These are phyloP conservation scores for Talaromyces sp. DNA, from an alignment of 2,329 filamentous ascomycete species.

Conservation along the genomic window DNA sequence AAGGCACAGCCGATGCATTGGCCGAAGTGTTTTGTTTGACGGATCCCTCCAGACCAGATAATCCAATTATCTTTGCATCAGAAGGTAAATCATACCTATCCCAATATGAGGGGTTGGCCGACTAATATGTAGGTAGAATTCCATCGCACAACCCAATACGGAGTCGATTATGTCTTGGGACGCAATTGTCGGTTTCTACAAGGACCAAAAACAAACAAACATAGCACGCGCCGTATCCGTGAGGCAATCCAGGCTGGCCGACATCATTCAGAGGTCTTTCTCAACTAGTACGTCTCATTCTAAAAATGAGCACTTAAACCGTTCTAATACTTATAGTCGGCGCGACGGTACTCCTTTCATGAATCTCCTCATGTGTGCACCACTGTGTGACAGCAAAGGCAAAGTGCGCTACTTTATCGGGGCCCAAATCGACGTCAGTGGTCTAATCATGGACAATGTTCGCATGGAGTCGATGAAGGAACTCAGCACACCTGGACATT, in stretches of 20 bases:
- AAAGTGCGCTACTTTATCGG: slow-evolving; percentile 66
- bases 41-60: slow-evolving; percentile 68
- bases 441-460: slow-evolving; percentile 62
- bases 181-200: slow-evolving; percentile 77
- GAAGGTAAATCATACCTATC: slow-evolving; percentile 48
- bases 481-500: slow-evolving; percentile 37
- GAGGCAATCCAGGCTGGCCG: slow-evolving; percentile 60
- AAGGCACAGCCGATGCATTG: slow-evolving; percentile 68
- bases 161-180: slow-evolving; percentile 67
- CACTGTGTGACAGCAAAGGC: slow-evolving; percentile 65
- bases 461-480: slow-evolving; percentile 60
- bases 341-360: slow-evolving; percentile 74
- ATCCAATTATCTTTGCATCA: slow-evolving; percentile 73
- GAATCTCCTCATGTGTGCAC: slow-evolving; percentile 72
- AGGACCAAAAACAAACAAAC: slow-evolving; percentile 65
- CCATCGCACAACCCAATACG: slow-evolving; percentile 70
- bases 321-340: slow-evolving; percentile 42
- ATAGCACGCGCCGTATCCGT: slow-evolving; percentile 59
- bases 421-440: slow-evolving; percentile 68
- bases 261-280: slow-evolving; percentile 68
- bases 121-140: slow-evolving; percentile 42
- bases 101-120: too few relatives aligned
- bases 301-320: background rate
- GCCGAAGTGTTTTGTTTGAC: slow-evolving; percentile 75
- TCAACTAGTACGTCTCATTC: slow-evolving; percentile 62